A percentile compares a stretch with the other conserved stretches of the same genome.
phyloP scores from a whole-genome alignment of 108 stramenopile genomes.

The Skeletonema menzelii region DNA sequence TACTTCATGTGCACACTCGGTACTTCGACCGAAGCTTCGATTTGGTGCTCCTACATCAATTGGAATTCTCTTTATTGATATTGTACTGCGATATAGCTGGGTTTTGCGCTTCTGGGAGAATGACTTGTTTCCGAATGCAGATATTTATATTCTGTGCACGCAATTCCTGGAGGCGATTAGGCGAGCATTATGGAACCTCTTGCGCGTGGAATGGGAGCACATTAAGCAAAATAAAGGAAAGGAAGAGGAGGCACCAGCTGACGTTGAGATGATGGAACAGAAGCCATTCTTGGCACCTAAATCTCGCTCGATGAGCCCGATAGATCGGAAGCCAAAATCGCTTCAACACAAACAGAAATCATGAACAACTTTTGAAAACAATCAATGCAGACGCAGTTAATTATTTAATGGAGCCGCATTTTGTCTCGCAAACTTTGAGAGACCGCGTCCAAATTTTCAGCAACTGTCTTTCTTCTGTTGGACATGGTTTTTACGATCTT shows the following conservation, averaged over 20 bases:
- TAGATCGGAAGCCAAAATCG: conserved; percentile 2
- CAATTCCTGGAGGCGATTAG: conserved; percentile 70
- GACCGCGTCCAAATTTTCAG: conserved; percentile 64
- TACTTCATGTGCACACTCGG: conserved; percentile 49
- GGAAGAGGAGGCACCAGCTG: conserved; percentile 3
- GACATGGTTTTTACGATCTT: conserved; percentile 75
- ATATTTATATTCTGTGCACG: conserved; percentile 76
- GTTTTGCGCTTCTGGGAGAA: conserved; percentile 59
- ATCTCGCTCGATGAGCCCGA: conserved; percentile 23
- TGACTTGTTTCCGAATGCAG: conserved; percentile 58
- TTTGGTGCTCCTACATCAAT: conserved; percentile 68
- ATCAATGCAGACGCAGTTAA: background rate
- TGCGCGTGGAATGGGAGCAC: conserved; percentile 91
- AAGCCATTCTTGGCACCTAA: conserved; percentile 31
- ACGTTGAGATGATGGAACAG: conserved; percentile 28
- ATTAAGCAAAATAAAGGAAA: conserved; percentile 68
- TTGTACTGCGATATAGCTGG: conserved; percentile 74
- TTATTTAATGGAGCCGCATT: conserved; percentile 23
- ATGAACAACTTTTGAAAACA: conserved; percentile 1
- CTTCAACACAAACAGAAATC: conserved; percentile 11
- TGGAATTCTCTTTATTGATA: conserved; percentile 62
- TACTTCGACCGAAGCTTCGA: conserved; percentile 70
- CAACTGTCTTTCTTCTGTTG: conserved; percentile 59
- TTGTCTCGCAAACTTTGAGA: conserved; percentile 45
- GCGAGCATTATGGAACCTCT: conserved; percentile 82